Base-by-base conservation (phyloP, 306 rosid genomes). In the Vicia villosa region DNA sequence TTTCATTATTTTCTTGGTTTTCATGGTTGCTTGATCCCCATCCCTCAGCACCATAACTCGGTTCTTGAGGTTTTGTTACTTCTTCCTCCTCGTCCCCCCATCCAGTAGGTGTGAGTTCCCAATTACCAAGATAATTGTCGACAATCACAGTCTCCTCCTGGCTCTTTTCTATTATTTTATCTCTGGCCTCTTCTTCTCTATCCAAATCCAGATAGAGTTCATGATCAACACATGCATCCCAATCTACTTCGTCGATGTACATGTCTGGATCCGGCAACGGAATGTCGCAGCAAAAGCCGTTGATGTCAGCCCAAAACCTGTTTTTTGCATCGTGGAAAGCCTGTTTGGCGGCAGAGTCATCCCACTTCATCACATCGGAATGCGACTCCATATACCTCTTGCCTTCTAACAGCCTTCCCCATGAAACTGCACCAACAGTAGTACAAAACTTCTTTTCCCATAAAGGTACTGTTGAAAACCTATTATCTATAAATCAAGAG, bases 391-490 rank as follows among this genome's bases (percentile, higher is more conserved):
- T 80, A 30, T 74, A 85, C 66, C 37, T 83, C 70, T 90, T 84
- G 68, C 82, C 68, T 45, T 93, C 96, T 69, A 88, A 1, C 16
- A 93, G 41, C 71, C 79, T 90, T 66, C 20, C 0, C 98, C 98
- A 93, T 5, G 96, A 79, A 80, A 93, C 69, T 60, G 50, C 74
- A 43, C 98, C 93, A 21, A 88, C 78, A 8, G 72, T 55, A 5
- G 16, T 5, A 66, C 90, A 88, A 69, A 88, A 93, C 54, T 78
- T 77, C 83, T 77, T 88, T 68, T 93, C 98, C 98, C 98, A 93
- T 7, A 58, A 9, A 20, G 96, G 96, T 52, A 86, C 87, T 8
- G 72, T 64, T 1, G 70, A 49, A 56, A 77, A 83, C 79, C 86
- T 65, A 38, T 14, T 79, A 60, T 64, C 91, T 86, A 77, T 21